Conservation (phyloP, 495 filamentous ascomycete species). For the Xylaria scruposa region DNA sequence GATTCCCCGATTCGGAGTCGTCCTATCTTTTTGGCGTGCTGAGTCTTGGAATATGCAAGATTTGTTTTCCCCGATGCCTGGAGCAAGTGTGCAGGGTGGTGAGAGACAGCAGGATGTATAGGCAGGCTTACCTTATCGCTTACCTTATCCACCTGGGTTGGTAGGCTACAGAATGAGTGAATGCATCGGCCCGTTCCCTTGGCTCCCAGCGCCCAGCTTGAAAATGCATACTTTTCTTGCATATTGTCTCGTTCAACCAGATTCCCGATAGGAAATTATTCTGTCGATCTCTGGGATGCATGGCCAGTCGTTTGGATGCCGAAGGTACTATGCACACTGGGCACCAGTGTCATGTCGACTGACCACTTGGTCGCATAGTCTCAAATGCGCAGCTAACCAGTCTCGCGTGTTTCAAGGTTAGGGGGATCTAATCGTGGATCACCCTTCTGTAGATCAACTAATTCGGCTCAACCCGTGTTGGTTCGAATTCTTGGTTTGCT, state of each 20-base stretch:
- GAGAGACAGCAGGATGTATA: background rate
- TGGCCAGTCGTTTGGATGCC: background rate
- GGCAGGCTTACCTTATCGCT: background rate
- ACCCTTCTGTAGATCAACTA: background rate
- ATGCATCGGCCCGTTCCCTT: constrained; percentile 23
- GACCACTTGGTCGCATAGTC: constrained; percentile 11
- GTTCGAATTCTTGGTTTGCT: background rate
- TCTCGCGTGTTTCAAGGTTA: constrained; percentile 13
- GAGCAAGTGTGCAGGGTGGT: background rate
- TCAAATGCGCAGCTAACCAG: background rate
- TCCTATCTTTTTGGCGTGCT: background rate
- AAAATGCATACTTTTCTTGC: constrained; percentile 18
- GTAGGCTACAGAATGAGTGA: background rate
- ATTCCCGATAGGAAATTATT: background rate
- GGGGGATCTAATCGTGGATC: constrained; percentile 1
- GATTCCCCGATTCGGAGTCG: constrained; percentile 48
- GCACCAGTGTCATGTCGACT: constrained; percentile 10
- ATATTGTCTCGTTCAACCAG: background rate
- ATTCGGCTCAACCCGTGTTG: constrained; percentile 17
- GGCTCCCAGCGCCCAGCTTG: background rate
- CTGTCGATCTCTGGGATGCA: constrained; percentile 11
- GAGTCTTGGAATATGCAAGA: constrained; percentile 5
- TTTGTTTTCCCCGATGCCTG: background rate
- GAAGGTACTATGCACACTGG: background rate
- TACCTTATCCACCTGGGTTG: constrained; percentile 1